Conservation (phyloP, 768 basidiomycete species). For the Suillus occidentalis region DNA sequence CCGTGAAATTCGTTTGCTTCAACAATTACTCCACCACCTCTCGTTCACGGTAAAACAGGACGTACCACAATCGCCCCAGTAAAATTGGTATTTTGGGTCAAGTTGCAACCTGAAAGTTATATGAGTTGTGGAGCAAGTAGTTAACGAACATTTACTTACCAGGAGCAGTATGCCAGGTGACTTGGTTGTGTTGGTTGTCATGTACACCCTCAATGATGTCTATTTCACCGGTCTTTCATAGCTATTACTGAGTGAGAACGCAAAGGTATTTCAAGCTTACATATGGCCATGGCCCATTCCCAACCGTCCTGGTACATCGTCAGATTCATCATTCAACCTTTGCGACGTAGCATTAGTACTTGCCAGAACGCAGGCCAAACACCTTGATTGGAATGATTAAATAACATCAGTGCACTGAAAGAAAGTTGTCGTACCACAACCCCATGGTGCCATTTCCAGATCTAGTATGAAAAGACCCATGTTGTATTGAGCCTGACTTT, state of each 20-base stretch:
- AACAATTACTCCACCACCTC: constrained; percentile 6
- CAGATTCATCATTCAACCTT: background rate
- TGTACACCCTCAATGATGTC: constrained; percentile 87
- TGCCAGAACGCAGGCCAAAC: constrained; percentile 88
- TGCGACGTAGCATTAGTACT: constrained; percentile 1
- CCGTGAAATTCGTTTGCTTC: constrained; percentile 47
- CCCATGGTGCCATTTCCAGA: constrained; percentile 81
- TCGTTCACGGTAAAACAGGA: constrained; percentile 9
- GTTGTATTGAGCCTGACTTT: constrained; percentile 60
- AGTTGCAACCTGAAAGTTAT: constrained; percentile 48
- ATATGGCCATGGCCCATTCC: constrained; percentile 59
- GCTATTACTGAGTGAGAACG: constrained; percentile 11
- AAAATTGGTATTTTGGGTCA: constrained; percentile 54
- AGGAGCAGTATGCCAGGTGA: constrained; percentile 74
- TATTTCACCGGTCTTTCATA: constrained; percentile 67
- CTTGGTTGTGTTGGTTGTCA: constrained; percentile 81
- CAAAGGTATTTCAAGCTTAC: constrained; percentile 38
- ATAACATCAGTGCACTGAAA: constrained; percentile 6
- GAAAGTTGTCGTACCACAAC: constrained; percentile 61
- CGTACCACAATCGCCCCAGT: constrained; percentile 66
- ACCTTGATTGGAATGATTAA: constrained; percentile 37
- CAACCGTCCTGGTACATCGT: constrained; percentile 33
- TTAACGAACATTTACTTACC: constrained; percentile 35
- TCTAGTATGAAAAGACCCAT: constrained; percentile 86
- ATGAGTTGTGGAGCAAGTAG: constrained; percentile 7